Percentiles rank a stretch among this genome's conserved stretches.
These are phyloP conservation scores for Phytophthora fragariaefolia DNA, from an alignment of 352 stramenopile species.

Conservation along the genomic window DNA sequence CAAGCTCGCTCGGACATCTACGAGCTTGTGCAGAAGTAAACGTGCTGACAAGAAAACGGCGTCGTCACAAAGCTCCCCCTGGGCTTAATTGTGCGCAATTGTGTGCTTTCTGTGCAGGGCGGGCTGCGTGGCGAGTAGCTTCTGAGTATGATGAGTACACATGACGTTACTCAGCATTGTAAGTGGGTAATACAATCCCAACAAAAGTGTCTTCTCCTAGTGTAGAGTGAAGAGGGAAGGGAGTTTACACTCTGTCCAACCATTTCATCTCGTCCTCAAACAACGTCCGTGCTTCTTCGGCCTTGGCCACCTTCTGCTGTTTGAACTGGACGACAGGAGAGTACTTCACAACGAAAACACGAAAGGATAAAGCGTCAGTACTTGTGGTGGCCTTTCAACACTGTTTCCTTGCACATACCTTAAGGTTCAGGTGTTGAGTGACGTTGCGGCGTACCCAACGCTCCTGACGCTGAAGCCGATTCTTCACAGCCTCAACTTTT, in stretches of 20 bases:
- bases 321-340: slow-evolving; percentile 84
- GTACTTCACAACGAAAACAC: slow-evolving; percentile 50
- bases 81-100: neutral
- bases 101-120: slow-evolving; percentile 1
- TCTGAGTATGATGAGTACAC: slow-evolving; percentile 14
- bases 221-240: slow-evolving; percentile 4
- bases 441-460: slow-evolving; percentile 74
- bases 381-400: neutral
- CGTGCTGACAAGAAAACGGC: slow-evolving; percentile 6
- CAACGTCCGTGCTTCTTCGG: slow-evolving; percentile 56
- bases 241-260: slow-evolving; percentile 53
- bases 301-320: slow-evolving; percentile 68
- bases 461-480: slow-evolving; percentile 66
- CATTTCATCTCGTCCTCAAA: slow-evolving; percentile 86
- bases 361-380: slow-evolving; percentile 4
- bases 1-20: slow-evolving; percentile 98
- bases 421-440: slow-evolving; percentile 80
- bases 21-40: slow-evolving; percentile 85
- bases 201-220: slow-evolving; percentile 24
- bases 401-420: slow-evolving; percentile 44
- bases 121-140: slow-evolving; percentile 1
- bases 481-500: slow-evolving; percentile 70
- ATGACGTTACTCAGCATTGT: slow-evolving; percentile 32
- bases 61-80: slow-evolving; percentile 2
- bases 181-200: slow-evolving; percentile 36